Base-by-base conservation (phyloP, 1,284 basidiomycete species). In the Fomes fomentarius region DNA sequence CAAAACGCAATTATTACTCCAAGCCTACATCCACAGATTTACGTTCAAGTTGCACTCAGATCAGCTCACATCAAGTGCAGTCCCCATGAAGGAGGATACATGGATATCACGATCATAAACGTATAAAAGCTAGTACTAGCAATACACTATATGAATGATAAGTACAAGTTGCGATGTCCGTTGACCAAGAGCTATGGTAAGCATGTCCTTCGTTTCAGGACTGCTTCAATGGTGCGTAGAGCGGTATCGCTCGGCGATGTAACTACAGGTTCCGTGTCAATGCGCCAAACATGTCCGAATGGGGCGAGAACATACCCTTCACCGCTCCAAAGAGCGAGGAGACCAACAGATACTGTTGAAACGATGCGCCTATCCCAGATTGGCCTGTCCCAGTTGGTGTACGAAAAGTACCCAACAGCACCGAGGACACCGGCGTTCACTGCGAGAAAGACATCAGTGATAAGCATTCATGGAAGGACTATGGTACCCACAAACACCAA, bases 351-450 rank as follows among this genome's bases (percentile, higher is more conserved):
- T 25, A 89, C 74, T 8, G 82, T 81, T 21, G 84, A 84, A 7
- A 94, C 81, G 10, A 79, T 70, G 17, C 85, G 78, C 58, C 81
- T 75, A 70, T 94, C 89, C 91, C 91, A 94, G 4, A 67, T 69
- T 12, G 82, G 82, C 53, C 73, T 71, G 45, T 85, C 72, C 89
- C 91, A 93, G 71, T 92, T 79, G 50, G 72, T 68, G 73, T 90
- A 91, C 0, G 82, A 79, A 55, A 83, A 74, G 70, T 87, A 94
- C 1, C 87, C 86, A 26, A 92, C 74, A 3, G 82, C 73, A 10
- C 87, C 85, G 24, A 93, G 65, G 17, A 93, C 70, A 12, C 80
- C 85, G 4, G 87, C 70, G 67, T 94, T 94, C 56, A 89, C 85
- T 87, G 42, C 15, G 6, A 14, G 34, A 33, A 9, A 46, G 10